Evolutionary conservation across 2,329 filamentous ascomycete species (phyloP), one percentile per base, ranked within the genome.

Genomic region (Phaeoacremonium minimum): DNA sequence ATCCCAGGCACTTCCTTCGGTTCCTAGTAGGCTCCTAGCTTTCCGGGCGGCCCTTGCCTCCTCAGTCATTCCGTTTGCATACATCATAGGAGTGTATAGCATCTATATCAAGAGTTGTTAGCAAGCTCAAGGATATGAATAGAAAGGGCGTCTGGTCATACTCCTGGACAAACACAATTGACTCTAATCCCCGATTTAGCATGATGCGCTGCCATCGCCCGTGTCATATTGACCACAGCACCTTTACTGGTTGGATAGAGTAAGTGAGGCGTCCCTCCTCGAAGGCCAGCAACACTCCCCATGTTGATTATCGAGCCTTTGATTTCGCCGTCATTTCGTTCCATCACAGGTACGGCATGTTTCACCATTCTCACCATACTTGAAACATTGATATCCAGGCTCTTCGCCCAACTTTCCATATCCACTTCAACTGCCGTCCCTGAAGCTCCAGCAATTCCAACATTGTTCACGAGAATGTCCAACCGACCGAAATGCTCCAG

Each of bases 301-400:
- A 84, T 76, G 48, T 84, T 84, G 46, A 83, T 63, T 40, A 82
- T 75, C 28, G 56, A 65, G 6, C 75, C 74, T 37, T 64, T 61
- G 36, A 58, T 49, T 22, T 69, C 62, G 0, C 62, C 62, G 6
- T 66, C 58, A 37, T 81, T 80, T 37, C 62, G 64, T 16, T 46
- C 43, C 79, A 84, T 84, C 4, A 61, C 70, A 0, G 79, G 80
- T 18, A 85, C 71, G 0, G 70, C 69, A 45, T 75, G 72, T 47
- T 81, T 80, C 14, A 64, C 62, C 76, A 84, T 83, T 37, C 73
- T 61, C 18, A 83, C 71, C 79, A 84, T 84, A 46, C 73, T 79
- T 5, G 68, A 69, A 4, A 85, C 75, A 47, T 85, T 85, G 32
- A 83, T 60, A 30, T 79, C 67, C 37, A 85, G 64, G 0, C 71